Conservation (phyloP, 129 eudicot genomes). For the Rutidosis leptorrhynchoides region DNA sequence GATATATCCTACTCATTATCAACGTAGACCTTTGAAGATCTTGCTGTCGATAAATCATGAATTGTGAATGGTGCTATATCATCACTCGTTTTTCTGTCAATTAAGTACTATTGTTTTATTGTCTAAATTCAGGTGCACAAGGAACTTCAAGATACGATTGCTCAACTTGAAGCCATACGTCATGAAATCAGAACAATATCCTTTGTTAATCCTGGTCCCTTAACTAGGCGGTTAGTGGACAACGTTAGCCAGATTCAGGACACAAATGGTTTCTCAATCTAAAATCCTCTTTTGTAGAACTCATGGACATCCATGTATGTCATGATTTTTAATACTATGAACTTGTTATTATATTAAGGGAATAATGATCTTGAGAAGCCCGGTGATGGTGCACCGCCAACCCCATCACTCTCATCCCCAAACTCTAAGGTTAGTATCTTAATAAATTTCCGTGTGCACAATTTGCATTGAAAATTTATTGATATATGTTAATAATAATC, state of each 20-base stretch:
- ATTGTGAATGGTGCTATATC: not conserved
- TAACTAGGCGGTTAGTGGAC: constrained; percentile 61
- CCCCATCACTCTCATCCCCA: constrained; percentile 9
- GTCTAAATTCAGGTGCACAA: constrained; percentile 63
- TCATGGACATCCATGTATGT: constrained; percentile 9
- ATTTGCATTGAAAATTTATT: not conserved
- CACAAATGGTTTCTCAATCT: constrained; percentile 37
- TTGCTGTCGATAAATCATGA: constrained; percentile 6
- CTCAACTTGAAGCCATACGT: constrained; percentile 87
- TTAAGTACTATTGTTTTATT: constrained; percentile 1
- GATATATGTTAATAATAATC: constrained; percentile 9
- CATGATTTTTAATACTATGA: constrained; percentile 11
- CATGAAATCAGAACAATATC: constrained; percentile 76
- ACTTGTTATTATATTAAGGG: constrained; percentile 27
- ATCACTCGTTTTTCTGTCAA: not conserved
- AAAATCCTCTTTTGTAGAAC: not conserved
- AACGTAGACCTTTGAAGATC: constrained; percentile 4
- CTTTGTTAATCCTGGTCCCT: constrained; percentile 78
- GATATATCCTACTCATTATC: not conserved
- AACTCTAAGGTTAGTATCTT: constrained; percentile 31
- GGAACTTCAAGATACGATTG: constrained; percentile 87
- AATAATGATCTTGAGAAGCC: constrained; percentile 33
- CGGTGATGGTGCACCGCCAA: constrained; percentile 27
- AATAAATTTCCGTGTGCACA: not conserved
- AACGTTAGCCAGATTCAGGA: constrained; percentile 31